Base-by-base conservation (phyloP, 257 asterid genomes). In the Ocimum tenuiflorum region DNA sequence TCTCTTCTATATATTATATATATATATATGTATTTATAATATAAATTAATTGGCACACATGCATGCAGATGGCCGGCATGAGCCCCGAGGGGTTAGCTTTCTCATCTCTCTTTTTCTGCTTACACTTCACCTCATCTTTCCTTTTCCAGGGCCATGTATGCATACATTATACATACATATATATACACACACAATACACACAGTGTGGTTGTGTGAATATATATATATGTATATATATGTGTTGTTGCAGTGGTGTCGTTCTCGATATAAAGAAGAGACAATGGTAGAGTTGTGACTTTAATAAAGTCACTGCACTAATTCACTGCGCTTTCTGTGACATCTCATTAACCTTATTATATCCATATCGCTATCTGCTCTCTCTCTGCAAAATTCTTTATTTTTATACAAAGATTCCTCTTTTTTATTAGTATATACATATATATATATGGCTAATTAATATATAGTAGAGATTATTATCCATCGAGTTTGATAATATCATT, bases 241-340 rank as follows among this genome's bases (percentile, higher is more conserved):
- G 58, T 50, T 3, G 13, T 67, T 48, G 6, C 72, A 45, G 45
- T 29, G 18, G 18, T 31, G 67, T 55, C 72, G 46, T 27, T 73
- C 58, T 72, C 48, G 43, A 60, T 49, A 39, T 60, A 72, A 72
- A 72, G 68, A 72, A 49, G 65, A 65, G 77, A 73, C 70, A n/a
- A 36, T 36, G 58, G 51, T 50, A 63, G 19, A 47, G 19, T 69
- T 55, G 20, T 62, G 33, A 74, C 79, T 74, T 74, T 74, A 68
- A 7, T 61, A 74, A 68, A 74, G 75, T 61, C 67, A 66, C 64
- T 41, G 68, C 65, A 5, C 17, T 14, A 1, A 7, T 38, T 38
- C n/a, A 3, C 41, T 14, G 23, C 10, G 7, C 14, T 54, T 14
- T 9, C 9, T 56, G 63, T 56, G 64, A 58, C 64, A 18, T 36